Evolutionary conservation across 176 grass and related monocot genomes (phyloP).

Genomic region (Triticum turgidum): DNA sequence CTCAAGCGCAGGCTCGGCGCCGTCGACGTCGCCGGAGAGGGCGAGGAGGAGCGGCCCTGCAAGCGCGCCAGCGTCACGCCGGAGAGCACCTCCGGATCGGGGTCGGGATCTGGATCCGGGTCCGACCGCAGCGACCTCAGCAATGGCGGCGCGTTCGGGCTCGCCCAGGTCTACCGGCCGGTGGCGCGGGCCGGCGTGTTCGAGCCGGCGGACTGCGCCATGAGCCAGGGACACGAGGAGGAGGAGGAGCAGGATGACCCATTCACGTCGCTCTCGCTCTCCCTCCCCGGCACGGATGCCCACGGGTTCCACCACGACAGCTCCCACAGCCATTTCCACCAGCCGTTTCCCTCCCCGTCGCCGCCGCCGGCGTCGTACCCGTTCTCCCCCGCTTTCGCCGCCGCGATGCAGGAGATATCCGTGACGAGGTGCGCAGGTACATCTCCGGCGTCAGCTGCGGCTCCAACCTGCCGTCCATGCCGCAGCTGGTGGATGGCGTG

Average conservation of each 20-base stretch:
- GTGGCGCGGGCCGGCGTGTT: slow-evolving; percentile 42
- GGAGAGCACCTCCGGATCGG: slow-evolving; percentile 49
- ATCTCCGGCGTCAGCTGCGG: slow-evolving; percentile 57
- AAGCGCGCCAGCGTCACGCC: slow-evolving; percentile 55
- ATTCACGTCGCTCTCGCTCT: slow-evolving; percentile 66
- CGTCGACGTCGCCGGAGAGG: too few species aligned
- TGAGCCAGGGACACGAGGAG: slow-evolving; percentile 22
- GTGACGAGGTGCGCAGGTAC: slow-evolving; percentile 72
- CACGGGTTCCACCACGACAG: slow-evolving; percentile 36
- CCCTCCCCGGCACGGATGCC: slow-evolving; percentile 41
- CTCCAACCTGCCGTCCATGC: slow-evolving; percentile 17
- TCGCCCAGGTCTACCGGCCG: slow-evolving; percentile 36
- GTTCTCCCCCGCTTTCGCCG: slow-evolving; percentile 20
- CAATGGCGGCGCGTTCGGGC: background rate
- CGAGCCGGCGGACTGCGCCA: slow-evolving; percentile 28
- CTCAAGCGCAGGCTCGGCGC: slow-evolving; percentile 65
- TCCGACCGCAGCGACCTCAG: slow-evolving; percentile 62
- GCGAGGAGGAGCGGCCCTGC: slow-evolving; percentile 8
- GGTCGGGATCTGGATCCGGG: slow-evolving; percentile 34
- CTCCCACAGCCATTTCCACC: slow-evolving; percentile 46
- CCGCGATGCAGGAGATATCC: slow-evolving; percentile 78
- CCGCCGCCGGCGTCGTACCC: background rate
- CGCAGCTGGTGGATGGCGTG: slow-evolving; percentile 41
- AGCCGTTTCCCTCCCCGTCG: background rate
- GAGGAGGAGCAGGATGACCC: slow-evolving; percentile 37